Conservation (phyloP, 495 filamentous ascomycete species). For the Astrothelium macrocarpum region DNA sequence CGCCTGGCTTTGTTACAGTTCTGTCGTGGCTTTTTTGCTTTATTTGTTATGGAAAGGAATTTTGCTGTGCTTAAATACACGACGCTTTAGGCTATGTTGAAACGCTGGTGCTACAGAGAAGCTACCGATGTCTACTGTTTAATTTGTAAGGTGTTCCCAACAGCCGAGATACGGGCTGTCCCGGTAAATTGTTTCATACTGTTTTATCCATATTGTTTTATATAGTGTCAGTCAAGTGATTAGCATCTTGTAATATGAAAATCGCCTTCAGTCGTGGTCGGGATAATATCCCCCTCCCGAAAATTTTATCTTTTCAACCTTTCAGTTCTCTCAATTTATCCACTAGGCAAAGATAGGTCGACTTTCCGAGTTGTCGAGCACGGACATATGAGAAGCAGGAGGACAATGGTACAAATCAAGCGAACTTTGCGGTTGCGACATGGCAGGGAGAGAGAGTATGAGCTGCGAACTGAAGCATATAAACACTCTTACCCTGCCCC, state of each 20-base stretch:
- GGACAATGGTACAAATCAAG: constrained; percentile 7
- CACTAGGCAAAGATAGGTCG: constrained; percentile 7
- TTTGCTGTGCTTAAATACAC: neutral
- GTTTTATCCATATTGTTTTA: constrained; percentile 6
- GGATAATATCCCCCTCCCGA: neutral
- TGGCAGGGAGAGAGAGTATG: neutral
- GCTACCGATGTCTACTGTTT: neutral
- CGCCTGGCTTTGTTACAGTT: too few relatives aligned
- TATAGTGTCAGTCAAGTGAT: neutral
- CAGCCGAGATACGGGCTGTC: neutral
- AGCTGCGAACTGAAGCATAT: constrained; percentile 22
- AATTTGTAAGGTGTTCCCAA: neutral
- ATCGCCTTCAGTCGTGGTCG: neutral
- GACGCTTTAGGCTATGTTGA: neutral
- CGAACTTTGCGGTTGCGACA: constrained; percentile 10
- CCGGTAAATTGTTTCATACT: constrained; percentile 3
- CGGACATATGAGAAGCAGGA: neutral
- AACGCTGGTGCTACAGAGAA: neutral
- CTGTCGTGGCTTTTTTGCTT: too few relatives aligned
- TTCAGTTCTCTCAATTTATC: constrained; percentile 20
- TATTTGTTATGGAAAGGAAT: too few relatives aligned
- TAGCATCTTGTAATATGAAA: neutral
- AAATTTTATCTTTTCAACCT: neutral
- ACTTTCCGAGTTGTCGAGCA: constrained; percentile 8
- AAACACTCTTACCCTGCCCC: constrained; percentile 23